These are phyloP conservation scores for Sanguinoderma infundibulare DNA, from an alignment of 1,284 basidiomycete species.

Conservation along the genomic window DNA sequence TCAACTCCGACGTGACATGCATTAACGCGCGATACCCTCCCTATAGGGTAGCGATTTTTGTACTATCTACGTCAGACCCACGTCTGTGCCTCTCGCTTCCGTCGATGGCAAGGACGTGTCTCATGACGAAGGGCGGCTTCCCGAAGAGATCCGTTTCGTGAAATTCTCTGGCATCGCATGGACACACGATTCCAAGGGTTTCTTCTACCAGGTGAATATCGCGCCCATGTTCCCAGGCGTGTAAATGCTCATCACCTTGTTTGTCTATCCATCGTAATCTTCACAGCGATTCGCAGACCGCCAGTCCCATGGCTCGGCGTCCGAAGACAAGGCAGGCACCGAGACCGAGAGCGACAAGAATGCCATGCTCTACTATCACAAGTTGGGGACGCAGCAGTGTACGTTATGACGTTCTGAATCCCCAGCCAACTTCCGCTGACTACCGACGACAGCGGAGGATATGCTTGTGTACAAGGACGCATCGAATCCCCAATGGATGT, in stretches of 20 bases:
- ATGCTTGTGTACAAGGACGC: slow-evolving; percentile 67
- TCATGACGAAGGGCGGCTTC: slow-evolving; percentile 56
- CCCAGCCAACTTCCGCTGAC: neutral
- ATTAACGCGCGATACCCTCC: slow-evolving; percentile 5
- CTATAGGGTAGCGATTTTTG: slow-evolving; percentile 75
- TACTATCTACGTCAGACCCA: slow-evolving; percentile 70
- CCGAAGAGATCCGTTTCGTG: slow-evolving; percentile 73
- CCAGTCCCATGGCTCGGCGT: slow-evolving; percentile 51
- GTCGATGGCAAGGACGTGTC: slow-evolving; percentile 43
- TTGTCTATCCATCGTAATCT: neutral
- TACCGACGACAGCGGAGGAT: slow-evolving; percentile 57
- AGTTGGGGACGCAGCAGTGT: slow-evolving; percentile 73
- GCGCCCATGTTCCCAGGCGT: neutral
- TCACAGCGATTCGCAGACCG: slow-evolving; percentile 61
- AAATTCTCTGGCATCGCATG: slow-evolving; percentile 78
- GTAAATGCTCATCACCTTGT: slow-evolving; percentile 4
- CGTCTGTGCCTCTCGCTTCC: slow-evolving; percentile 57
- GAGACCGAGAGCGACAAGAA: slow-evolving; percentile 69
- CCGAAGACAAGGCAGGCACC: slow-evolving; percentile 61
- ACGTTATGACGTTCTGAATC: slow-evolving; percentile 25
- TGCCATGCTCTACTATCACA: slow-evolving; percentile 79
- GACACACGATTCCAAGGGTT: slow-evolving; percentile 79
- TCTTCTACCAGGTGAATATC: slow-evolving; percentile 75
- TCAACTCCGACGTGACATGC: slow-evolving; percentile 23
- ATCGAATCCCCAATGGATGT: slow-evolving; percentile 73